A percentile compares a stretch with the other conserved stretches of the same genome.
Evolutionary conservation across 192 early-diverging fungal species (phyloP).

Genomic region (Lobosporangium transversale): DNA sequence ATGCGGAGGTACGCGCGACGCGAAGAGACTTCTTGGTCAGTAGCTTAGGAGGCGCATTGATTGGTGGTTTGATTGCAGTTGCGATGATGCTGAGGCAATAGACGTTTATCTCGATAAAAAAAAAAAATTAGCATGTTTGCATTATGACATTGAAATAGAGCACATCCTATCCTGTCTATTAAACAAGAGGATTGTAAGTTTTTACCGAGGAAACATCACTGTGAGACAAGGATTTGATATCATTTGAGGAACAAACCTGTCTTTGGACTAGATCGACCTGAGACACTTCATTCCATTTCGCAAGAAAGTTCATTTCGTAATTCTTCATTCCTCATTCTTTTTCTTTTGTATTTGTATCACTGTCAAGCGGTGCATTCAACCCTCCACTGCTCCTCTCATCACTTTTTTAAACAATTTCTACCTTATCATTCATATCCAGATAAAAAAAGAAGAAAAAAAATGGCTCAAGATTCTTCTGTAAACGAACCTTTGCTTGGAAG

Average conservation of each 20-base stretch:
- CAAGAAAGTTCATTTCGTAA: too few species aligned
- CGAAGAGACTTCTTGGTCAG: constrained; percentile 40
- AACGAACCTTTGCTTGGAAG: constrained; percentile 27
- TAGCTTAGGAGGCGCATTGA: constrained; percentile 32
- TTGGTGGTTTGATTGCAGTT: constrained; percentile 36
- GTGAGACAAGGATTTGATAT: too few species aligned
- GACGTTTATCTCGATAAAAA: background rate
- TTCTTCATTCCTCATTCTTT: background rate
- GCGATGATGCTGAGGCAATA: constrained; percentile 43
- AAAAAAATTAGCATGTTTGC: background rate
- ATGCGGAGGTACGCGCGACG: constrained; percentile 22
- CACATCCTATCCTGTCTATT: too few species aligned
- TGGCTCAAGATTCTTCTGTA: constrained; percentile 19
- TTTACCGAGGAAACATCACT: too few species aligned
- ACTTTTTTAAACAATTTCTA: background rate
- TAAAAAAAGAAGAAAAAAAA: too few species aligned
- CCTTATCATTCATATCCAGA: too few species aligned
- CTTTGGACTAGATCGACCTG: too few species aligned
- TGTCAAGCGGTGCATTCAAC: too few species aligned
- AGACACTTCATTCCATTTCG: too few species aligned
- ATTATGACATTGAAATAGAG: background rate
- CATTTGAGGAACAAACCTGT: too few species aligned
- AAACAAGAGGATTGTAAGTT: too few species aligned
- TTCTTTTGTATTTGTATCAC: too few species aligned
- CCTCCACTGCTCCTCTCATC: background rate